phyloP scores from a whole-genome alignment of 148 eudicot species.

The Camellia sinensis region DNA sequence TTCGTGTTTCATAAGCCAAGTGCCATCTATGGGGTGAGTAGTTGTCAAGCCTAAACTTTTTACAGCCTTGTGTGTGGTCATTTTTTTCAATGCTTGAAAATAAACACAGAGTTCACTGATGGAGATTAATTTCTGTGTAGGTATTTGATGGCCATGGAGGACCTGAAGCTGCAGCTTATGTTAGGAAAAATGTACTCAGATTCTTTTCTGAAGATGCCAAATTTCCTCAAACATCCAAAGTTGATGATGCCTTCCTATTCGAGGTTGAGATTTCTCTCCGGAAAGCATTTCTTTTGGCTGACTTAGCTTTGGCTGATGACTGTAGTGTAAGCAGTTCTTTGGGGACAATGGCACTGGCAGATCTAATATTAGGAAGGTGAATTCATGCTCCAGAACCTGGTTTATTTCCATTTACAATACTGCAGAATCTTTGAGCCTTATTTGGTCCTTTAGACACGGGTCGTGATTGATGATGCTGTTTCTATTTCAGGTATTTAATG shows the following conservation, averaged over 20 bases:
- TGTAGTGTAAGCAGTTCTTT: slow-evolving; percentile 51
- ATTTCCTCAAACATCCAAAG: slow-evolving; percentile 54
- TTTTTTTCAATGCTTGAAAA: background rate
- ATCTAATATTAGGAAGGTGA: slow-evolving; percentile 75
- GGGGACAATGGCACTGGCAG: slow-evolving; percentile 82
- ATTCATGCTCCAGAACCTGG: slow-evolving; percentile 1
- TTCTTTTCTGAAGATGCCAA: slow-evolving; percentile 54
- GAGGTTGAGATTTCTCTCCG: slow-evolving; percentile 56
- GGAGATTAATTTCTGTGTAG: slow-evolving; percentile 20
- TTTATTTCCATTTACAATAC: background rate
- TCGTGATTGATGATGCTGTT: background rate
- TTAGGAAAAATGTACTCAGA: slow-evolving; percentile 46
- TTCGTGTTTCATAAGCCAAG: slow-evolving; percentile 61
- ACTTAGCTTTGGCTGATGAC: slow-evolving; percentile 71
- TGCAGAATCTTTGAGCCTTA: background rate
- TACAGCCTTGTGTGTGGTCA: background rate
- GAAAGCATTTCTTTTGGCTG: slow-evolving; percentile 65
- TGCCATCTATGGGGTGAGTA: slow-evolving; percentile 75
- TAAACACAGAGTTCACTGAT: slow-evolving; percentile 3
- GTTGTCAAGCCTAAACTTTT: background rate
- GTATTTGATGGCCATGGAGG: slow-evolving; percentile 97
- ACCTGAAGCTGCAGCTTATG: slow-evolving; percentile 73
- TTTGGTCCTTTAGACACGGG: background rate
- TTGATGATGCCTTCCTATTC: slow-evolving; percentile 45
- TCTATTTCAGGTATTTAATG: slow-evolving; percentile 59